Evolutionary conservation across 2,329 filamentous ascomycete species (phyloP), one percentile per base, ranked within the genome.

Genomic region (Cladosporium sp.): DNA sequence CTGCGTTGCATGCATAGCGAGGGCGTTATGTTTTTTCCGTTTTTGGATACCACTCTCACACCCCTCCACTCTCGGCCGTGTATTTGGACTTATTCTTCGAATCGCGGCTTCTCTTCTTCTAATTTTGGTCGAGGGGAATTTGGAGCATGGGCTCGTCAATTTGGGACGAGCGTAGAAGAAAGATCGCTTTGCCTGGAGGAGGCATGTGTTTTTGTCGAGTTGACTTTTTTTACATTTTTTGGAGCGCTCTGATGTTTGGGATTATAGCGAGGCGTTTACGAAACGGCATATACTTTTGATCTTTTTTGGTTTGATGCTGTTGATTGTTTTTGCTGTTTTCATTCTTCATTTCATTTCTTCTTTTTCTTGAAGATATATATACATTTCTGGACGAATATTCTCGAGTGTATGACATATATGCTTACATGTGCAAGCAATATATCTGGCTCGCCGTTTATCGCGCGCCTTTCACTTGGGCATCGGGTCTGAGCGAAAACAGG

Each of bases 1-100:
- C 51, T 32, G 28, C 34, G 36, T 34, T 25, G 34, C 39, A 60
- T 46, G 58, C 58, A 60, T 60, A 60, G 58, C 58, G 58, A 60
- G n/a, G 58, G 58, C 58, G 58, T 60, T 60, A 23, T 21, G n/a
- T 18, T 3, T 7, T 46, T 25, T 28, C 43, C 2, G 32, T 23
- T 51, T 25, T 25, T 23, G 28, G 54, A 36, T 57, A 57, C 30
- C 54, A 57, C 30, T 32, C n/a, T 36, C 54, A 13, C 13, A 36
- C 54, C 32, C 32, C 54, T 57, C 54, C 54, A 7, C 54, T 57
- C 54, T 32, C 21, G 11, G 11, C 23, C 48, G 23, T 16, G 8
- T 53, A 26, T 53, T 53, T 30, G 28, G 46, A 26, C 30, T 59
- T 34, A 36, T 26, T n/a, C 13, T 23, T 57, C 54, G 21, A 26